phyloP scores from a whole-genome alignment of 768 basidiomycete species.

The Suillus occidentalis region DNA sequence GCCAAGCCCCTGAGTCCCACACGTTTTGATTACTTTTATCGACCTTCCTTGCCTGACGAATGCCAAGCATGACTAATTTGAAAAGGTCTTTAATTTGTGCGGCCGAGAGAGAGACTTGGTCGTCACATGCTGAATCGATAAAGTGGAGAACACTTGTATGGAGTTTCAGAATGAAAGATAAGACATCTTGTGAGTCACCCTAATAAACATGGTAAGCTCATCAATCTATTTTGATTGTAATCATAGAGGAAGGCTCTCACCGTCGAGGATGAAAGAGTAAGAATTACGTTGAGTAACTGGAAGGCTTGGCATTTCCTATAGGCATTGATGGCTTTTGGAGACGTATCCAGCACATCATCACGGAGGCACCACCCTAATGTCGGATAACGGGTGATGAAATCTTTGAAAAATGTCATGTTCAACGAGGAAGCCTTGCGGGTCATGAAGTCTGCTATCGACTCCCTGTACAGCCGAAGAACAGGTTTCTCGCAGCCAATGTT shows the following conservation, averaged over 20 bases:
- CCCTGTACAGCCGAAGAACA: slow-evolving; percentile 56
- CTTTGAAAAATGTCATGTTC: slow-evolving; percentile 72
- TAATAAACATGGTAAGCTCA: slow-evolving; percentile 10
- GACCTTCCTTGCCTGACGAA: slow-evolving; percentile 62
- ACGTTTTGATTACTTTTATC: slow-evolving; percentile 26
- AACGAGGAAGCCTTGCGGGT: slow-evolving; percentile 79
- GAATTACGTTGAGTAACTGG: slow-evolving; percentile 64
- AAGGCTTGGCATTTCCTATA: slow-evolving; percentile 78
- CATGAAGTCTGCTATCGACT: slow-evolving; percentile 73
- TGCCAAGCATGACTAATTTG: slow-evolving; percentile 62
- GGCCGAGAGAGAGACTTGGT: slow-evolving; percentile 48
- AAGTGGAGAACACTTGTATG: slow-evolving; percentile 49
- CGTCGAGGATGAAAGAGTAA: slow-evolving; percentile 51
- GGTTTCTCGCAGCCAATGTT: slow-evolving; percentile 38
- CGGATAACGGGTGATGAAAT: slow-evolving; percentile 71
- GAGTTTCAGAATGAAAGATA: slow-evolving; percentile 52
- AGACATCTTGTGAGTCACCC: slow-evolving; percentile 42
- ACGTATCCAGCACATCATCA: slow-evolving; percentile 54
- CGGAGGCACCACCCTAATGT: slow-evolving; percentile 64
- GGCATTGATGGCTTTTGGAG: slow-evolving; percentile 63
- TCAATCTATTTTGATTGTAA: slow-evolving; percentile 12
- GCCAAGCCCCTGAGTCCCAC: slow-evolving; percentile 68
- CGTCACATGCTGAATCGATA: slow-evolving; percentile 48
- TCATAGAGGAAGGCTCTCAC: slow-evolving; percentile 34
- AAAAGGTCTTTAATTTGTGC: slow-evolving; percentile 78